A percentile compares a stretch with the other conserved stretches of the same genome.
phyloP scores from a whole-genome alignment of 352 stramenopile genomes.

The Phytopythium mirpurense region DNA sequence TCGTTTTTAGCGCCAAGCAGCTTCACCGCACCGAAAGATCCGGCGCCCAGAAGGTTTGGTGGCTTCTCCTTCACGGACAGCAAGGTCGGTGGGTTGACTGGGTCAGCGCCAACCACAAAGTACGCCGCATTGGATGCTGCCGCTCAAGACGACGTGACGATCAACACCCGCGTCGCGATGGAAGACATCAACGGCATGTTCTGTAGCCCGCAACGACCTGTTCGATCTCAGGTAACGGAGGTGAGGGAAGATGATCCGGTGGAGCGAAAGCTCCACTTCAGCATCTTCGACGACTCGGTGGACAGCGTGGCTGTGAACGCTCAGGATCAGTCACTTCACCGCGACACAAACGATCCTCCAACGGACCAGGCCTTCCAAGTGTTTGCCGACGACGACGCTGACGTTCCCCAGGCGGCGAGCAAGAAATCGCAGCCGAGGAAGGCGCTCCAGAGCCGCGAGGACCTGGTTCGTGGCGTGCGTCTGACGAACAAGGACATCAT shows the following conservation, averaged over 20 bases:
- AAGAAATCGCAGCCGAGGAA: constrained; percentile 48
- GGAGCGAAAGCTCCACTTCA: constrained; percentile 81
- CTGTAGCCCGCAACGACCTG: constrained; percentile 58
- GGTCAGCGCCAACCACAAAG: constrained; percentile 9
- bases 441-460: constrained; percentile 56
- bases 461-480: constrained; percentile 45
- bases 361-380: constrained; percentile 41
- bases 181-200: constrained; percentile 87
- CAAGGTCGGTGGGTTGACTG: not conserved
- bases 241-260: constrained; percentile 60
- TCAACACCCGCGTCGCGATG: constrained; percentile 81
- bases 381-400: constrained; percentile 32
- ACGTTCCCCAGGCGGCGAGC: constrained; percentile 17
- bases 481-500: constrained; percentile 82
- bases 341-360: constrained; percentile 35
- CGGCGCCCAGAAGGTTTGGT: not conserved
- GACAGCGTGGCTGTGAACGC: constrained; percentile 51
- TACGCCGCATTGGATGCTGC: constrained; percentile 19
- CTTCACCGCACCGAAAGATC: not conserved
- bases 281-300: constrained; percentile 74
- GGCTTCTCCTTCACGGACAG: constrained; percentile 1
- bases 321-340: constrained; percentile 42
- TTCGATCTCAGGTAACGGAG: constrained; percentile 36
- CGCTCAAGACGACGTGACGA: constrained; percentile 83
- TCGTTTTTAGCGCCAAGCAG: constrained; percentile 1